Evolutionary conservation across 2,329 filamentous ascomycete genomes (phyloP).

Genomic region (Phialocephala subalpina): DNA sequence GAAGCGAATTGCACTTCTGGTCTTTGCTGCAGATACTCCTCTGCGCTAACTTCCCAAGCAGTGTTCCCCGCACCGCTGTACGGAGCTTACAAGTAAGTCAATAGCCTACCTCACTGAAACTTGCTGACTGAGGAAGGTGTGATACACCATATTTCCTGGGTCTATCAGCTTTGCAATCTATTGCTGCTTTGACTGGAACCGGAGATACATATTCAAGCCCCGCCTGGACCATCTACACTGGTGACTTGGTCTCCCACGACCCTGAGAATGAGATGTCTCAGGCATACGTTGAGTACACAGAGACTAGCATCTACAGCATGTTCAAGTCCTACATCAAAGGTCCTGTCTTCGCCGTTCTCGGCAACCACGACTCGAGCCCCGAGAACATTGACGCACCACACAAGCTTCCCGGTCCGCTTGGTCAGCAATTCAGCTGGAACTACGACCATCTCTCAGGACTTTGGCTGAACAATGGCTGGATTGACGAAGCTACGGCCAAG

Average conservation of each 20-base stretch:
- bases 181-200: conserved; percentile 63
- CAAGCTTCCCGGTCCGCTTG: conserved; percentile 58
- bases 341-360: conserved; percentile 62
- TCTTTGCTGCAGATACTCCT: conserved; percentile 57
- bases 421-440: conserved; percentile 65
- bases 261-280: conserved; percentile 57
- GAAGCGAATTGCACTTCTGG: conserved; percentile 61
- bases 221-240: conserved; percentile 64
- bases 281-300: conserved; percentile 60
- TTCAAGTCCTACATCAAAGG: conserved; percentile 63
- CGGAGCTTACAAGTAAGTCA: conserved; percentile 55
- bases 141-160: conserved; percentile 66
- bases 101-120: not conserved
- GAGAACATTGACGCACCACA: conserved; percentile 61
- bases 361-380: conserved; percentile 65
- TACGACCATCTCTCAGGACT: conserved; percentile 62
- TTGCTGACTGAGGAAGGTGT: conserved; percentile 46
- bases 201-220: conserved; percentile 50
- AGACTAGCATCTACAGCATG: conserved; percentile 60
- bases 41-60: conserved; percentile 48
- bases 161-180: conserved; percentile 61
- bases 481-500: conserved; percentile 52
- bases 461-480: conserved; percentile 65
- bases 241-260: conserved; percentile 64
- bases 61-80: conserved; percentile 59